Evolutionary conservation across 805 yeast genomes (phyloP).

Genomic region (Teunomyces gatunensis): DNA sequence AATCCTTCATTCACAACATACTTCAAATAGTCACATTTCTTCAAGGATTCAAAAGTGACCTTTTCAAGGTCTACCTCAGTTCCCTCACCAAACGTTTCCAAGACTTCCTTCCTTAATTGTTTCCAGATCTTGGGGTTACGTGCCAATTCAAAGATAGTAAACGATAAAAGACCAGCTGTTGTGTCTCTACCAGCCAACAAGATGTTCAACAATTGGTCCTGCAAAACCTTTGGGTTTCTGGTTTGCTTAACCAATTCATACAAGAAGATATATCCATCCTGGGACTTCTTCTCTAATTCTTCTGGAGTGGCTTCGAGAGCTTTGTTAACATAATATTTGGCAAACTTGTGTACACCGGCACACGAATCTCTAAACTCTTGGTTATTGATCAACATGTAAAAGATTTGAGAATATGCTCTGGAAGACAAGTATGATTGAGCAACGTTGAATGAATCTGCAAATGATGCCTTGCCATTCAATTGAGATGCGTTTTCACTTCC

Average conservation of each 20-base stretch:
- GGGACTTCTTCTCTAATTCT: constrained; percentile 13
- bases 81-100: constrained; percentile 19
- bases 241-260: constrained; percentile 28
- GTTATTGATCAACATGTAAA: constrained; percentile 18
- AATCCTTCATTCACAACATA: constrained; percentile 24
- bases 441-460: constrained; percentile 34
- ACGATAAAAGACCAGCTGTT: constrained; percentile 27
- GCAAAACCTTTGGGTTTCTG: constrained; percentile 22
- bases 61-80: constrained; percentile 17
- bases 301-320: constrained; percentile 14
- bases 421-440: constrained; percentile 33
- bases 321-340: constrained; percentile 14
- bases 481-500: constrained; percentile 1
- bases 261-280: constrained; percentile 24
- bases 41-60: constrained; percentile 22
- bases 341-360: constrained; percentile 30
- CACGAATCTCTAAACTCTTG: constrained; percentile 29
- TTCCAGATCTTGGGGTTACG: constrained; percentile 20
- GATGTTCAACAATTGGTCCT: constrained; percentile 26
- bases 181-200: constrained; percentile 31
- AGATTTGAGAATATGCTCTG: constrained; percentile 29
- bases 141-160: constrained; percentile 23
- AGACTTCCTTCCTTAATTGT: constrained; percentile 20
- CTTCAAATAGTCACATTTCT: constrained; percentile 26
- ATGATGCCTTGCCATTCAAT: constrained; percentile 24